Base-by-base conservation (phyloP, 768 basidiomycete genomes). In the Suillus placidus region DNA sequence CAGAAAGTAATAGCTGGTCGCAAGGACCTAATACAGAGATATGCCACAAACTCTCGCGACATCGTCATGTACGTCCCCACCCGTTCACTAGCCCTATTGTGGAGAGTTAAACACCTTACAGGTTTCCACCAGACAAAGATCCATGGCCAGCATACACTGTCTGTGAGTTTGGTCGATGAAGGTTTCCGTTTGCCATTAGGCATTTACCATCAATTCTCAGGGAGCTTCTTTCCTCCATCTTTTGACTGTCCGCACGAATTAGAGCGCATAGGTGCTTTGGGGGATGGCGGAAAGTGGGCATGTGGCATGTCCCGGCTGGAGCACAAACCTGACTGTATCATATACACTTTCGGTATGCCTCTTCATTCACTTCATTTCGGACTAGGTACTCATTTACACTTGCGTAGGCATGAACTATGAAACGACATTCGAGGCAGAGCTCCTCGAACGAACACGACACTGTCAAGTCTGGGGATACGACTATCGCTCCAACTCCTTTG, bases 231-330 rank as follows among this genome's bases (percentile, higher is more conserved):
- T 61, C 76, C 78, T 23, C 76, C 83, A 0, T 69, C 80, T 0
- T 84, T 80, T 66, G 73, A 77, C 37, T 83, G 83, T 69, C 82
- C 83, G 26, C 81, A 83, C 65, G 75, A 80, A 61, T 60, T 78
- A 14, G 78, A 83, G 66, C 81, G 82, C 26, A 64, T 83, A 60
- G 82, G 82, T 47, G 79, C 82, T 16, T 75, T 90, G 10, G 87
- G 88, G 20, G 88, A 89, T 71, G 88, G 89, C 16, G 88, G 89
- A 16, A 90, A 90, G 76, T 90, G 87, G 86, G 80, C 87, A 18
- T 90, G 89, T 69, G 89, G 89, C 2, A 71, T 89, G 32, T 85
- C 84, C 30, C 80, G 84, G 4, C 75, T 90, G 6, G 77, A 78
- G 61, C 77, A 83, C 60, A 88, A 88, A 73, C 75, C 74, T 26